phyloP scores from a whole-genome alignment of 2,329 filamentous ascomycete genomes.

The Pseudogymnoascus sp. region DNA sequence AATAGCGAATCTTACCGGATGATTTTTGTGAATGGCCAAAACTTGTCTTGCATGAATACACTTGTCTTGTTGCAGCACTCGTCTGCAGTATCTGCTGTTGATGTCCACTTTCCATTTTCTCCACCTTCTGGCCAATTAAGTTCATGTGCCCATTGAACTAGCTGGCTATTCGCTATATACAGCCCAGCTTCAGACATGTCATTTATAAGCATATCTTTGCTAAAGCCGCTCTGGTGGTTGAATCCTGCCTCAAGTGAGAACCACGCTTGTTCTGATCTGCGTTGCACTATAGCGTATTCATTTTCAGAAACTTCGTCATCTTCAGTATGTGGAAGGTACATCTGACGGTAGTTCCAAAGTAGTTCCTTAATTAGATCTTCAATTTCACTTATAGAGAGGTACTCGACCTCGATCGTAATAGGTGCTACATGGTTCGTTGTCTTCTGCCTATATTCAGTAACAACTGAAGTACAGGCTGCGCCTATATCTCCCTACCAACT shows the following conservation, averaged over 20 bases:
- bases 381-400: constrained; percentile 25
- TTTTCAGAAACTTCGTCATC: constrained; percentile 17
- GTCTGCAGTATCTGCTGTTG: constrained; percentile 25
- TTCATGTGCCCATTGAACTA: constrained; percentile 26
- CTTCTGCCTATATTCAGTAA: constrained; percentile 31
- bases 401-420: constrained; percentile 30
- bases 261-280: constrained; percentile 37
- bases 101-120: constrained; percentile 24
- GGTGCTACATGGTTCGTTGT: constrained; percentile 19
- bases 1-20: constrained; percentile 24
- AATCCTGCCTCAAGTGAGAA: constrained; percentile 31
- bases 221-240: constrained; percentile 25
- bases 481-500: constrained; percentile 25
- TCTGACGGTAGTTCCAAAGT: constrained; percentile 28
- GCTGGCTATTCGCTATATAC: constrained; percentile 20
- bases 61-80: constrained; percentile 28
- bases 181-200: constrained; percentile 26
- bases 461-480: constrained; percentile 30
- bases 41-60: constrained; percentile 28
- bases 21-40: constrained; percentile 33
- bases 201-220: constrained; percentile 14
- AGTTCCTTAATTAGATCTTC: constrained; percentile 27
- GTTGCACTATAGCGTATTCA: constrained; percentile 24
- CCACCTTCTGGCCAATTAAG: constrained; percentile 28
- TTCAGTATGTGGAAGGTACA: constrained; percentile 23